Evolutionary conservation across 371 early-diverging fungal genomes (phyloP), one percentile per base, ranked within the genome.

Genomic region (Capniomyces stellatus): DNA sequence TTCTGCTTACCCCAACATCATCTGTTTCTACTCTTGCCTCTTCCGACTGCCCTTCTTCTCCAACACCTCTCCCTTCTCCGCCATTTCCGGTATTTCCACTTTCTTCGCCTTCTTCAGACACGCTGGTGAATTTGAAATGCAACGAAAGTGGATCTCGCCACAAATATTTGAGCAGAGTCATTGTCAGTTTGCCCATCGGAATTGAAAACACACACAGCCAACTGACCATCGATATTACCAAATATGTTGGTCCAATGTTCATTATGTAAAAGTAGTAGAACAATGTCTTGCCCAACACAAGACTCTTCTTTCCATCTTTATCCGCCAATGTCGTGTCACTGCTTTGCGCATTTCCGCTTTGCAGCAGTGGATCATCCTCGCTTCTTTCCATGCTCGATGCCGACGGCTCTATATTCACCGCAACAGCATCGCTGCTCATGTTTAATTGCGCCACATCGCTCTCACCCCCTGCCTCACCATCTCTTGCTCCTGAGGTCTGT

Each of bases 141-240:
- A 90, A 72, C 25, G 74, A 71, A 46, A 91, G 69, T n/a, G 90
- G 92, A 61, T 85, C 78, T 25, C 75, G 76, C 52, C 78, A 72
- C 29, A 89, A 64, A 58, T 86, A 84, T 35, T 75, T 72, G 19
- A 74, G 64, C 23, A 92, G 70, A 21, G 81, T 83, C 55, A 76
- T 85, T 30, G 75, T 85, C 21, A 92, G 73, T 66, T 89, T 89
- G 28, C 87, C 87, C 93, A 94, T 93, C 2, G 96, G 94, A 40
- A 95, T 78, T 0, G 87, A 77, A 25, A 90, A 64, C 35, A 93
- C 87, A 42, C 79, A 72, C 58, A 92, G 79, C 82, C 88, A 90
- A 62, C 89, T 86, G 10, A 83, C 49, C 13, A 75, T 70, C 8
- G 86, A 78, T 8, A 84, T 83, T 1, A 81, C 40, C 13, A 88